Evolutionary conservation across 371 early-diverging fungal genomes (phyloP), one percentile per base, ranked within the genome.

Genomic region (Lichtheimia hyalospora): DNA sequence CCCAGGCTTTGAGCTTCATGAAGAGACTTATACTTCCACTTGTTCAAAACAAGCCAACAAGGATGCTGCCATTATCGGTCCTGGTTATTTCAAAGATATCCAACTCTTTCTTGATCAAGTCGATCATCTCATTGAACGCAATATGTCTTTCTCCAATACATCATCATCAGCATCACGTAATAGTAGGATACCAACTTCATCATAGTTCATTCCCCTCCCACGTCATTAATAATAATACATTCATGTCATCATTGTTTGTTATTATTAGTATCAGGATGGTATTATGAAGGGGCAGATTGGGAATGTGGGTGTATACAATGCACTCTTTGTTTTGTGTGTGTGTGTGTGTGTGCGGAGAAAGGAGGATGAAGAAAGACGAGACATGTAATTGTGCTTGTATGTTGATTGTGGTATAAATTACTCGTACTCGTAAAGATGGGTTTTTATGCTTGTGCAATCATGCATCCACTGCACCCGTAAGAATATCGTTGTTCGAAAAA

Each of bases 401-500:
- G 7, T 20, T 18, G 46, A 2, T 3, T 4, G 5, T 46, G 20
- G 46, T 46, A 20, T 46, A 46, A 46, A 18, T 18, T 46, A 46
- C 52, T 28, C 2, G 46, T 46, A 20, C 46, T 46, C 20, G 46
- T 51, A 25, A 23, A 51, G 5, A 10, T 41, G 43, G 44, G 24
- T 49, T 56, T 20, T 23, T 34, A 34, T 34, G 34, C 18, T 58
- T 50, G 49, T 49, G 58, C 58, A 21, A 48, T 39, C 58, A 58
- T 62, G 44, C 81, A 83, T 14, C 79, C 75, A 52, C 73, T 55
- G 55, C 68, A 79, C 52, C 84, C 56, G 5, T 67, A 48, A 13
- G 70, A 69, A 62, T 79, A 34, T 10, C 34, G 34, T 10, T 34
- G 34, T 8, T 34, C 34, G 34, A 34, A 81, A 46, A 75, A 80